Base-by-base conservation (phyloP, 1,284 basidiomycete species). In the Cryptococcus floricola region DNA sequence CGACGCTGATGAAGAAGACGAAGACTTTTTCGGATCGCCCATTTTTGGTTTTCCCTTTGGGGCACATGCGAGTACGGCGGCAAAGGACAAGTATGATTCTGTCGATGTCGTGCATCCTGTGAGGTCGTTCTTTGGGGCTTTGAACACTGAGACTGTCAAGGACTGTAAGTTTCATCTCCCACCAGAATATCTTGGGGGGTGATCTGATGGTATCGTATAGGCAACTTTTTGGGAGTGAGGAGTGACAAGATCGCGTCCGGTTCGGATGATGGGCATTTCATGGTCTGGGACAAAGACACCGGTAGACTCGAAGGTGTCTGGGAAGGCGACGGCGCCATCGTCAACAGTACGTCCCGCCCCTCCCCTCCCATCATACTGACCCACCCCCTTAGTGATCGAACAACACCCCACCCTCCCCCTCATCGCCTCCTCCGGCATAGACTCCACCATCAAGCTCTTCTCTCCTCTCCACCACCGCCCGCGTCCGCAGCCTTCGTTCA, bases 71-170 rank as follows among this genome's bases (percentile, higher is more conserved):
- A 57, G 52, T 42, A 47, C 47, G n/a, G 39, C 56, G 12, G 39
- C 56, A n/a, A 37, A 18, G 1, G 52, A 53, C n/a, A 61, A 63
- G 53, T 77, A 70, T 58, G 62, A 50, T 28, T 52, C 41, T 14
- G 74, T 85, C 1, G 85, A 89, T 2, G 71, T 85, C 38, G 77
- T 95, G 51, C 77, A 83, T 54, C 91, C 93, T n/a, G 81, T 83
- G 28, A 74, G 73, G 53, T 81, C 82, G 9, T 96, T 83, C 74
- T 71, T 73, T 25, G 93, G 93, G 2, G 85, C 87, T 41, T 84
- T 86, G 60, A 97, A 96, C 73, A 79, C 87, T 4, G 85, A 87
- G 62, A 97, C 93, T 0, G 84, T 94, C 54, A 97, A 96, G 76
- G 93, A 96, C 73, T 89, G 91, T 89, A 63, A 71, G 85, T 70